phyloP scores from a whole-genome alignment of 1,139 yeast species.

The Suhomyces yuchorum region DNA sequence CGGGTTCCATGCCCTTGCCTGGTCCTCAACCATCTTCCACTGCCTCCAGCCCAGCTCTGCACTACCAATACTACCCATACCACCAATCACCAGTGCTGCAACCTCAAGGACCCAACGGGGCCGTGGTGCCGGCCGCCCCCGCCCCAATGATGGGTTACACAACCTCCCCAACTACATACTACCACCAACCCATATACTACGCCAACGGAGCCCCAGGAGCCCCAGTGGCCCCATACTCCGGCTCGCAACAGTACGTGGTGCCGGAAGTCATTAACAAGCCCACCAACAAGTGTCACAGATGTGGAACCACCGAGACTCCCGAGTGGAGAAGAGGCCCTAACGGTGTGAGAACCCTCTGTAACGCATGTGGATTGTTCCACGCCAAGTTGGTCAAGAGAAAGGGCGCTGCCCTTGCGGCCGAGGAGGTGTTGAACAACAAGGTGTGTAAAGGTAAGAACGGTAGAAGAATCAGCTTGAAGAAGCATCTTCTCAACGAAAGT shows the following conservation, averaged over 20 bases:
- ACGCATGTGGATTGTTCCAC: constrained; percentile 86
- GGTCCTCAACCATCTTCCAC: constrained; percentile 14
- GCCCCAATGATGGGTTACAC: constrained; percentile 11
- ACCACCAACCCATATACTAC: constrained; percentile 18
- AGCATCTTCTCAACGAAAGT: constrained; percentile 25
- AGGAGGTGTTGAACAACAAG: constrained; percentile 48
- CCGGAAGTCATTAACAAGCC: constrained; percentile 44
- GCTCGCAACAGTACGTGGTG: constrained; percentile 23
- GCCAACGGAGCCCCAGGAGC: constrained; percentile 13
- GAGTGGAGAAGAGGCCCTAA: constrained; percentile 93
- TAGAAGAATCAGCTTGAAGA: constrained; percentile 43
- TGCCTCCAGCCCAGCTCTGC: constrained; percentile 16
- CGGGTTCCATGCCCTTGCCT: constrained; percentile 1
- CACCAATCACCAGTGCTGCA: constrained; percentile 9
- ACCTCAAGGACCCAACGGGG: constrained; percentile 6
- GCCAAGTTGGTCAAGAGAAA: constrained; percentile 70
- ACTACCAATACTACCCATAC: constrained; percentile 18
- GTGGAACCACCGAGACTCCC: constrained; percentile 83
- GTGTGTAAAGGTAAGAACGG: constrained; percentile 53
- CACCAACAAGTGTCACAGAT: constrained; percentile 56
- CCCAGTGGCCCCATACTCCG: constrained; percentile 12
- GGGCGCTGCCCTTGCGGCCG: constrained; percentile 66
- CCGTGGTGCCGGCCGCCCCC: constrained; percentile 7
- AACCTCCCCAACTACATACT: constrained; percentile 15
- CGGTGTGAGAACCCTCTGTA: constrained; percentile 82